phyloP scores from a whole-genome alignment of 2,329 filamentous ascomycete genomes.

The Lachnellula occidentalis region DNA sequence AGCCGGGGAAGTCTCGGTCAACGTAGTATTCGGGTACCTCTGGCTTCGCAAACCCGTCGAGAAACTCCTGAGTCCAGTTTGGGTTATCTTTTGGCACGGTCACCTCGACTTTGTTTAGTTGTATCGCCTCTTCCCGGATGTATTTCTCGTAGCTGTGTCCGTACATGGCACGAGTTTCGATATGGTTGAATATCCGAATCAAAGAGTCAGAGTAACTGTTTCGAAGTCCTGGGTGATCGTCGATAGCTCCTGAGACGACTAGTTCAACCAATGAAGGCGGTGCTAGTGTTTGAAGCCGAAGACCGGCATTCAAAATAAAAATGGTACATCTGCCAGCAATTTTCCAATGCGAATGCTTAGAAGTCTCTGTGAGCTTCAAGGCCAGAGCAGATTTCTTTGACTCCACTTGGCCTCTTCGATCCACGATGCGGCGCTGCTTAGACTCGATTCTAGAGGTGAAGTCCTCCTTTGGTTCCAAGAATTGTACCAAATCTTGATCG shows the following conservation, averaged over 20 bases:
- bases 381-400: constrained; percentile 75
- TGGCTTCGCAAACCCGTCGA: constrained; percentile 70
- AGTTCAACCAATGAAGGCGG: constrained; percentile 78
- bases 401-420: constrained; percentile 73
- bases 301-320: constrained; percentile 83
- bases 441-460: constrained; percentile 52
- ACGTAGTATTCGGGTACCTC: constrained; percentile 77
- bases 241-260: constrained; percentile 75
- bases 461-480: constrained; percentile 64
- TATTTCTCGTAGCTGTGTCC: constrained; percentile 84
- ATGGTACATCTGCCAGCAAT: constrained; percentile 85
- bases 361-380: constrained; percentile 71
- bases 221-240: constrained; percentile 82
- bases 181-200: constrained; percentile 69
- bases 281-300: constrained; percentile 86
- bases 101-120: constrained; percentile 71
- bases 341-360: constrained; percentile 88
- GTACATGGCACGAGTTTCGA: constrained; percentile 82
- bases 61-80: constrained; percentile 71
- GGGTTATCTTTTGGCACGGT: constrained; percentile 68
- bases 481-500: constrained; percentile 63
- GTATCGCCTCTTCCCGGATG: constrained; percentile 71
- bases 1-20: constrained; percentile 87
- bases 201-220: constrained; percentile 77
- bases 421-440: constrained; percentile 68